These are phyloP conservation scores for Vigna mungo DNA, from an alignment of 306 rosid species.

Conservation along the genomic window DNA sequence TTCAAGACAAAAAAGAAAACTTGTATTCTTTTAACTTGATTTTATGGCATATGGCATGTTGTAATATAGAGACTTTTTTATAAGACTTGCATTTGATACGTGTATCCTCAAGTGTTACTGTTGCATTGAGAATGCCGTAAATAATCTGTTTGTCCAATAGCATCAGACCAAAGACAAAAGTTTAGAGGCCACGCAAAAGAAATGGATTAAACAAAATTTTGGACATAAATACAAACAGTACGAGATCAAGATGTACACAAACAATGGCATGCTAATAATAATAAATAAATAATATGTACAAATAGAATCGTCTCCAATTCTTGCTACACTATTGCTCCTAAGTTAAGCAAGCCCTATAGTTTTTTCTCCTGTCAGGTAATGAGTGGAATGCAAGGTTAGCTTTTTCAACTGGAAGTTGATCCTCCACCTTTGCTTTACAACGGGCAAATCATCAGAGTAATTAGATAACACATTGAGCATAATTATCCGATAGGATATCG, in stretches of 20 bases:
- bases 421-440: constrained; percentile 30
- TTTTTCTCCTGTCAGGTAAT: constrained; percentile 18
- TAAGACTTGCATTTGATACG: too few relatives aligned
- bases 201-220: constrained; percentile 11
- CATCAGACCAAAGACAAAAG: too few relatives aligned
- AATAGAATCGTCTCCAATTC: constrained; percentile 9
- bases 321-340: constrained; percentile 16
- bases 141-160: too few relatives aligned
- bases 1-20: too few relatives aligned
- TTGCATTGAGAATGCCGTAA: too few relatives aligned
- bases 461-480: constrained; percentile 28
- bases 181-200: not conserved
- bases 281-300: constrained; percentile 46
- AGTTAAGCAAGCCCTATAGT: not conserved
- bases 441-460: constrained; percentile 37
- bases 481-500: constrained; percentile 38
- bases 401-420: constrained; percentile 38
- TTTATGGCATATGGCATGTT: too few relatives aligned
- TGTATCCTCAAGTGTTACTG: too few relatives aligned
- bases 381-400: constrained; percentile 9
- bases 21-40: too few relatives aligned
- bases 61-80: too few relatives aligned
- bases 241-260: constrained; percentile 9
- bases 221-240: not conserved
- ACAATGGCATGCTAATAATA: constrained; percentile 34